These are phyloP conservation scores for Colletotrichum chrysophilum DNA, from an alignment of 2,329 filamentous ascomycete genomes.

Conservation along the genomic window DNA sequence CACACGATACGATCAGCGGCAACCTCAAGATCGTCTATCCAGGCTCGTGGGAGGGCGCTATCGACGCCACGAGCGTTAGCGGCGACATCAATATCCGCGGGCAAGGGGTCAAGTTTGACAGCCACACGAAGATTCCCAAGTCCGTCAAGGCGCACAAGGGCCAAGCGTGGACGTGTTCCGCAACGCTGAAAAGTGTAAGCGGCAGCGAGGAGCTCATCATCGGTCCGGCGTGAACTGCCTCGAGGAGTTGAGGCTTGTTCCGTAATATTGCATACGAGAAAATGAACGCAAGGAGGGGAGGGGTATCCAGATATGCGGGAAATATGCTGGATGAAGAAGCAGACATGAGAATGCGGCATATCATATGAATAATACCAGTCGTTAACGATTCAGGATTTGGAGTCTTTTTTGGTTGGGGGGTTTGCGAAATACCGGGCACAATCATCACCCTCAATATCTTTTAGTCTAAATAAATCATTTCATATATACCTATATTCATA, in stretches of 20 bases:
- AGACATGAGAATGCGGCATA: background rate
- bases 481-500: background rate
- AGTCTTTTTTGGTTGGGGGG: background rate
- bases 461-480: background rate
- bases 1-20: conserved; percentile 52
- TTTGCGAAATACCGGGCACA: background rate
- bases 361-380: conserved; percentile 2
- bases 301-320: background rate
- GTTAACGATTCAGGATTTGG: background rate
- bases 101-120: conserved; percentile 43
- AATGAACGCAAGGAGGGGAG: background rate
- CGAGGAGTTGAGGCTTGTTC: background rate
- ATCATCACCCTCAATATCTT: background rate
- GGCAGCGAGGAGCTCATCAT: background rate
- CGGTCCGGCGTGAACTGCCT: background rate
- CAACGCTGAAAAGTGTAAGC: background rate
- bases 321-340: background rate
- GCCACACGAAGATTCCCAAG: conserved; percentile 38
- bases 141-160: conserved; percentile 34
- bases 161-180: background rate
- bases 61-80: conserved; percentile 43
- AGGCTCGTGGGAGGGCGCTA: conserved; percentile 51
- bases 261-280: background rate
- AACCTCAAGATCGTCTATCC: conserved; percentile 50
- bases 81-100: conserved; percentile 46